phyloP scores from a whole-genome alignment of 1,284 basidiomycete species.

The Sporisorium sorghi region DNA sequence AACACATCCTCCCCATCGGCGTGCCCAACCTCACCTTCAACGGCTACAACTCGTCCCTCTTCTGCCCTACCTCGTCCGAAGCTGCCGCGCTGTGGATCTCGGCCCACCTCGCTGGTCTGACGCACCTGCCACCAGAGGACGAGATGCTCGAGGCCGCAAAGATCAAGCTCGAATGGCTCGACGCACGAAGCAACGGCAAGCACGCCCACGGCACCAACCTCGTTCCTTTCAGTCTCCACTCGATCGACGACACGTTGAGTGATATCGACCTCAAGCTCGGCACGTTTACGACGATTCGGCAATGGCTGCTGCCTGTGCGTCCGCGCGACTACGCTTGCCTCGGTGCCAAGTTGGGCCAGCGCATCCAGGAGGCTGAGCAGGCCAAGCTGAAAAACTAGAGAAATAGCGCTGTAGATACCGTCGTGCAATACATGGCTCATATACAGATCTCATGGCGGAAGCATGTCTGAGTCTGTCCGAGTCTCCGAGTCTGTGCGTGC shows the following conservation, averaged over 20 bases:
- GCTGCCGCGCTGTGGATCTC: constrained; percentile 58
- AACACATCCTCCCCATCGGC: constrained; percentile 52
- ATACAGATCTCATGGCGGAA: not conserved
- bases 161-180: constrained; percentile 55
- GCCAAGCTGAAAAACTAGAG: constrained; percentile 7
- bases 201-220: constrained; percentile 58
- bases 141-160: constrained; percentile 37
- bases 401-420: too few species aligned
- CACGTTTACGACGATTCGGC: constrained; percentile 25
- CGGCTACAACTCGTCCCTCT: constrained; percentile 58
- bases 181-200: constrained; percentile 54
- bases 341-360: constrained; percentile 15
- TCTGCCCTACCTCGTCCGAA: constrained; percentile 59
- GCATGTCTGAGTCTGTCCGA: too few species aligned
- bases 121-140: constrained; percentile 35
- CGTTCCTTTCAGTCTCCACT: constrained; percentile 60
- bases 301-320: constrained; percentile 60
- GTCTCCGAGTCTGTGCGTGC: too few species aligned
- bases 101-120: constrained; percentile 50
- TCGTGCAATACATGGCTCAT: not conserved
- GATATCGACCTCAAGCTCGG: constrained; percentile 50
- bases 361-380: constrained; percentile 17
- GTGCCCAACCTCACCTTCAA: constrained; percentile 59
- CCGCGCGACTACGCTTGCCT: constrained; percentile 36
- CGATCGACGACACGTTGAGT: constrained; percentile 57